Conservation (phyloP, 768 basidiomycete genomes). For the Lactarius trivialis region DNA sequence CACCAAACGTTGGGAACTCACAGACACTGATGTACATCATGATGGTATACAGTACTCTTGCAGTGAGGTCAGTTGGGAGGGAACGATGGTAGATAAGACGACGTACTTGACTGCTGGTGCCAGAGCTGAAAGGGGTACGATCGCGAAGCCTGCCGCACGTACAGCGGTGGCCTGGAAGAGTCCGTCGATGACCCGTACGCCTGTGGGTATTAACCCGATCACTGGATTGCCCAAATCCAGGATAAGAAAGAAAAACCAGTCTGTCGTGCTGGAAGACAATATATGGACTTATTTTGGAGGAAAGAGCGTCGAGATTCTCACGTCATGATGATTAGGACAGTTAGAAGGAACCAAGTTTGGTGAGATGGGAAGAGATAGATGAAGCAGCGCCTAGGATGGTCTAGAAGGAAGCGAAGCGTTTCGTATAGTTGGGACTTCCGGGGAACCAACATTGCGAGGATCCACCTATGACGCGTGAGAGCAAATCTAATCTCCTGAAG, state of each 20-base stretch:
- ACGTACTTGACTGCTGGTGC: slow-evolving; percentile 87
- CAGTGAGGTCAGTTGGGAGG: neutral
- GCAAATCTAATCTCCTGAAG: slow-evolving; percentile 1
- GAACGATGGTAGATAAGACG: slow-evolving; percentile 3
- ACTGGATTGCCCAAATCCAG: slow-evolving; percentile 76
- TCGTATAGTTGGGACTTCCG: slow-evolving; percentile 56
- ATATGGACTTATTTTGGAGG: neutral
- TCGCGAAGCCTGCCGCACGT: slow-evolving; percentile 79
- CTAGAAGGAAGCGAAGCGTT: slow-evolving; percentile 85
- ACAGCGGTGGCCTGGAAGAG: slow-evolving; percentile 77
- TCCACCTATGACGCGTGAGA: slow-evolving; percentile 51
- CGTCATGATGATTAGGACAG: slow-evolving; percentile 64
- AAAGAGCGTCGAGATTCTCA: slow-evolving; percentile 31
- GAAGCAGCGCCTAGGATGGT: slow-evolving; percentile 91
- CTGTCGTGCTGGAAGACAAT: slow-evolving; percentile 46
- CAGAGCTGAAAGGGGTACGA: slow-evolving; percentile 63
- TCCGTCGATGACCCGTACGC: slow-evolving; percentile 64
- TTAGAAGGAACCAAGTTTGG: slow-evolving; percentile 87
- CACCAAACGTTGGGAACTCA: slow-evolving; percentile 35
- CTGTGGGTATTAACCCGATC: slow-evolving; percentile 62
- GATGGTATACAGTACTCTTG: slow-evolving; percentile 75
- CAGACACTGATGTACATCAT: slow-evolving; percentile 93
- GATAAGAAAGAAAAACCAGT: slow-evolving; percentile 88
- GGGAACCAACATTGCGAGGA: slow-evolving; percentile 54
- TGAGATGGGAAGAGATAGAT: slow-evolving; percentile 88